Conservation (phyloP, 1,284 basidiomycete genomes). For the Porogramme epimiltina region DNA sequence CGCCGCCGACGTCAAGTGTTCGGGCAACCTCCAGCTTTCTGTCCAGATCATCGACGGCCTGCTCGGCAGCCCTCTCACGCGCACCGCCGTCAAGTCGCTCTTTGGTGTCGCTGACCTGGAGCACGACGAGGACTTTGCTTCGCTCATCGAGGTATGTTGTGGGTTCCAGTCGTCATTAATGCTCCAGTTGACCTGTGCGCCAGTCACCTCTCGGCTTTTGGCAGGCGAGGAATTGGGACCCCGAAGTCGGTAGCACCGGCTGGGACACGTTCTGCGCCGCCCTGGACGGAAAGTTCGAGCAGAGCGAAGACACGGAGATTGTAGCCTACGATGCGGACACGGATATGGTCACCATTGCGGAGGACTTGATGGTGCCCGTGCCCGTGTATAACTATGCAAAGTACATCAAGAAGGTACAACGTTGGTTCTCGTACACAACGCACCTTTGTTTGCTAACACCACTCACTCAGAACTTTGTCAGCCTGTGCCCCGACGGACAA, state of each 20-base stretch:
- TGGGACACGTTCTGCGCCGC: constrained; percentile 78
- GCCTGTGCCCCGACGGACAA: constrained; percentile 54
- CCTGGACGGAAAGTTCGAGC: constrained; percentile 47
- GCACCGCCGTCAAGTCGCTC: constrained; percentile 59
- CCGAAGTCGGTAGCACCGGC: constrained; percentile 54
- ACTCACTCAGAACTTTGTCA: constrained; percentile 55
- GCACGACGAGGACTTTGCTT: constrained; percentile 81
- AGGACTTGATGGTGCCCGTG: constrained; percentile 47
- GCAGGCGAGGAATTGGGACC: constrained; percentile 80
- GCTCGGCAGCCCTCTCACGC: constrained; percentile 48
- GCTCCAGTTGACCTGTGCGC: not conserved
- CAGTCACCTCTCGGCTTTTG: constrained; percentile 52
- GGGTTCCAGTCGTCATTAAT: too few species aligned
- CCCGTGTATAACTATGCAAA: constrained; percentile 75
- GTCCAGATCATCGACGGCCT: constrained; percentile 67
- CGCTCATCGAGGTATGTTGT: constrained; percentile 54
- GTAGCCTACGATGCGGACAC: constrained; percentile 22
- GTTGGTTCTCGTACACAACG: constrained; percentile 9
- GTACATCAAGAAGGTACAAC: constrained; percentile 69
- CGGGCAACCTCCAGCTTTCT: constrained; percentile 65
- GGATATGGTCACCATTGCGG: constrained; percentile 38
- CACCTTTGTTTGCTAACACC: not conserved
- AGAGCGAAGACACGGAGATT: constrained; percentile 2
- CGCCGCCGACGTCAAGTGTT: constrained; percentile 75
- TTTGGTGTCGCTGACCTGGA: constrained; percentile 73